Percentiles rank a stretch among this genome's conserved stretches.
Conservation (phyloP, 371 early-diverging fungal genomes). For the Nematocida displodere region DNA sequence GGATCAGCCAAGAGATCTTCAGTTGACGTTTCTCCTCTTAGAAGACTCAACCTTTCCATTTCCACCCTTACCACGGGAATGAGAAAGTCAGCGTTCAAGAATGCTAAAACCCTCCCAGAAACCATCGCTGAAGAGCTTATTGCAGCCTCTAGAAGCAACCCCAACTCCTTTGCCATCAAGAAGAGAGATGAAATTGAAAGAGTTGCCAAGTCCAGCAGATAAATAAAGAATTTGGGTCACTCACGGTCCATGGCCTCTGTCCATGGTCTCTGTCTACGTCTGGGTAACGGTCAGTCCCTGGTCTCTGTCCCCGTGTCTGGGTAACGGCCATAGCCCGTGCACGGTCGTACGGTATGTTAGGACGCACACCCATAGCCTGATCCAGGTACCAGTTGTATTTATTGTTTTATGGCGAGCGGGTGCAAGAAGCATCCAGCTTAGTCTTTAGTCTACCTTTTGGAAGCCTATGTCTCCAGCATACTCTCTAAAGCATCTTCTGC, state of each 20-base stretch:
- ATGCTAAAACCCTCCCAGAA: constrained; percentile 96
- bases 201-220: constrained; percentile 83
- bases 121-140: constrained; percentile 99
- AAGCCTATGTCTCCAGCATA: constrained; percentile 95
- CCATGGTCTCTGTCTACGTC: constrained; percentile 36
- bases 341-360: too few species aligned
- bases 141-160: constrained; percentile 74
- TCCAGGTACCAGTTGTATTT: too few species aligned
- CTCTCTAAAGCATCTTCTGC: constrained; percentile 99
- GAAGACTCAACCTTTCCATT: constrained; percentile 95
- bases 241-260: too few species aligned
- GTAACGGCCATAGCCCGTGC: too few species aligned
- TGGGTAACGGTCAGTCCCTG: too few species aligned
- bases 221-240: constrained; percentile 63
- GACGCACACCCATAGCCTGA: too few species aligned
- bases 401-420: too few species aligned
- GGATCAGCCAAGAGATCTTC: constrained; percentile 99
- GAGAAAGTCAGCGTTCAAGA: constrained; percentile 79
- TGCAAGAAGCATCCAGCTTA: too few species aligned
- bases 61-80: constrained; percentile 86
- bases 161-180: constrained; percentile 68
- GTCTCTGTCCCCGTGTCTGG: too few species aligned
- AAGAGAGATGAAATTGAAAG: constrained; percentile 99
- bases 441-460: constrained; percentile 62
- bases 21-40: constrained; percentile 97